Evolutionary conservation across 2,329 filamentous ascomycete species (phyloP), one percentile per base, ranked within the genome.

Genomic region (Aspergillus novofumigatus): DNA sequence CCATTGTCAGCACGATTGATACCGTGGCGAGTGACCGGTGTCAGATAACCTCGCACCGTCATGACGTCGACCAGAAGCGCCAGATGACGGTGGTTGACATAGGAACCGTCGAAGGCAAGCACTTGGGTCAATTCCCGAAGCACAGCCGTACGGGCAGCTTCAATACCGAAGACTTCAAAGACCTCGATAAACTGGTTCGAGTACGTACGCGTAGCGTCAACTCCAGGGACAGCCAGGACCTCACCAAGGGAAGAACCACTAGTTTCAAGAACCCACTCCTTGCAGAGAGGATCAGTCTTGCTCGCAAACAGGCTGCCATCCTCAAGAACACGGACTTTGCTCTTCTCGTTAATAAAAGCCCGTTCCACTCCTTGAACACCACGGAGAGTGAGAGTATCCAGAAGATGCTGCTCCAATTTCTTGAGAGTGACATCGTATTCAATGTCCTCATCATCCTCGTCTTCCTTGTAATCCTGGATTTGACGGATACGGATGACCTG

Each of bases 1-100:
- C 94, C 94, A 60, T 95, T 99, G 72, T 99, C 94, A 26, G 93
- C 91, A 68, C 94, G 87, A 80, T 99, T 99, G 80, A 99, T 99
- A 78, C 94, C 94, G 72, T 99, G 94, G 77, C 94, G 90, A 55
- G 94, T 99, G 62, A 99, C 93, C 14, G 94, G 93, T 75, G 96
- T 96, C 69, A 99, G 87, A 67, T 89, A 88, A 64, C 94, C 94
- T 68, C 94, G 86, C 68, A 95, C 92, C 28, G 92, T 97, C 94
- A 99, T 99, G 62, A 99, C 91, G 78, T 99, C 94, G 63, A 95
- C 92, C 53, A 99, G 83, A 38, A 99, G 85, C 50, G 92, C 90
- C 80, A 99, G 86, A 80, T 99, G 94, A 69, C 94, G 92, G 78
- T 97, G 92, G 75, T 99, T 99, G 83, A 99, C 94, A 74, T 99